Base-by-base conservation (phyloP, 805 yeast genomes). In the Starmerella floris region DNA sequence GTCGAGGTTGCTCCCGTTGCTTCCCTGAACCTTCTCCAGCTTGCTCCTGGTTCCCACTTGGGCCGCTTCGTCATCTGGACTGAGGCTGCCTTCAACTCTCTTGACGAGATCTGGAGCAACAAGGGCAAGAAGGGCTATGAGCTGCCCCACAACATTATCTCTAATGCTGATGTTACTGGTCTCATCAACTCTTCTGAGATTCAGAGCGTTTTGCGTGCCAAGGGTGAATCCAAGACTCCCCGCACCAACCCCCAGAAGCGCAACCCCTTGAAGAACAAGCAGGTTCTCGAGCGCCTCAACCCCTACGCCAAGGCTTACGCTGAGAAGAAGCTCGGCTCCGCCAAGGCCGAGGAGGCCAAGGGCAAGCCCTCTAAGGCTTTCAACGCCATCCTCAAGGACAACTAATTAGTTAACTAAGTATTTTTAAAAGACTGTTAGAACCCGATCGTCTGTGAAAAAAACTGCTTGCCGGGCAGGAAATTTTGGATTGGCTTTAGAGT, bases 1-100 rank as follows among this genome's bases (percentile, higher is more conserved):
- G 97, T 91, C 59, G 98, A 91, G 77, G 79, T 95, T 64, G 78
- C 88, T 62, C 74, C 79, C 68, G 98, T 91, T 62, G 73, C 80
- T 62, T 74, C 87, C 66, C 77, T 91, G 64, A 91, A 91, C 74
- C 76, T 91, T 63, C 80, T 91, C 68, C 97, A 88, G 77, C 82
- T 91, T 65, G 98, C 98, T 62, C 98, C 98, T 71, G 98, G 98
- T 81, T 94, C 97, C 67, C 98, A 91, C 78, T 76, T 91, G 64
- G 98, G 98, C 76, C 87, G 98, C 79, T 91, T 91, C 65, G 81
- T 91, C 65, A 84, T 91, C 84, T 91, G 98, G 98, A 87, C 98
- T 66, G 95, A 87, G 76, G 74, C 84, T 67, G 99, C 99, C 67
- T 85, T 91, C 70, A 81, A 87, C 67, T 77, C 87, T 63, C 78